These are phyloP conservation scores for Eudorina sp. DNA, from an alignment of 139 green algal species.

Conservation along the genomic window DNA sequence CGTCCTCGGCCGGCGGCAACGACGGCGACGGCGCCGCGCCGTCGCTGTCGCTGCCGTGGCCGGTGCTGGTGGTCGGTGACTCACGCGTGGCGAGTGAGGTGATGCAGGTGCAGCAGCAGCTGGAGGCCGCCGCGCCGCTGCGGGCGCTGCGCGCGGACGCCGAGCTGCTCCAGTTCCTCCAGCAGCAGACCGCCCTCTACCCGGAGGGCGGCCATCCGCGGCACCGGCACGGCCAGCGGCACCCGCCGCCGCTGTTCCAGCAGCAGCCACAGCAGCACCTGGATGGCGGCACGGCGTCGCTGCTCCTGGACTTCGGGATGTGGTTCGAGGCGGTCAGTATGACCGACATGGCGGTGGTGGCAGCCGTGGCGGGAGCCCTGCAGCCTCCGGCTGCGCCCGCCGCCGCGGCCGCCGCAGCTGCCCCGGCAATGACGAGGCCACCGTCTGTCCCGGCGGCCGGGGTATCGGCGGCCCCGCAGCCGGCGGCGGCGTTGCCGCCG, in stretches of 20 bases:
- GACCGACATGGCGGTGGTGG: not conserved
- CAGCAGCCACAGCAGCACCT: not conserved
- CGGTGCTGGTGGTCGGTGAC: slow-evolving; percentile 30
- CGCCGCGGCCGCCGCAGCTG: too few species aligned
- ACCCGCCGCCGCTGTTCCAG: too few species aligned
- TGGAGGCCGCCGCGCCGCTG: slow-evolving; percentile 10
- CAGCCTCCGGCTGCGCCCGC: too few species aligned
- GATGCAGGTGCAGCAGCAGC: slow-evolving; percentile 27
- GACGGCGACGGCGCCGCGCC: not conserved
- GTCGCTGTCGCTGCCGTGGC: slow-evolving; percentile 35
- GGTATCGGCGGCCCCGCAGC: not conserved
- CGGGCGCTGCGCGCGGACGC: not conserved
- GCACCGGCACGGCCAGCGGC: not conserved
- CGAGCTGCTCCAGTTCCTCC: not conserved
- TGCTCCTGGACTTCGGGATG: slow-evolving; percentile 37
- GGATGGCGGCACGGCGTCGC: slow-evolving; percentile 17
- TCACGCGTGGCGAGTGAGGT: slow-evolving; percentile 16
- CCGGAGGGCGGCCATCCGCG: not conserved
- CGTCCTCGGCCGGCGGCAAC: not conserved
- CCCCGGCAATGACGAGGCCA: too few species aligned
- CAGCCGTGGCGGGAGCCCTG: too few species aligned
- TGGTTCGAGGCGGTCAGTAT: slow-evolving; percentile 32
- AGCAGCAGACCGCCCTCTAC: not conserved
- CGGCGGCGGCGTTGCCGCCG: not conserved
- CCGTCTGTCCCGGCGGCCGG: not conserved